Base-by-base conservation (phyloP, 352 stramenopile species). In the Pythium pyrilobum region DNA sequence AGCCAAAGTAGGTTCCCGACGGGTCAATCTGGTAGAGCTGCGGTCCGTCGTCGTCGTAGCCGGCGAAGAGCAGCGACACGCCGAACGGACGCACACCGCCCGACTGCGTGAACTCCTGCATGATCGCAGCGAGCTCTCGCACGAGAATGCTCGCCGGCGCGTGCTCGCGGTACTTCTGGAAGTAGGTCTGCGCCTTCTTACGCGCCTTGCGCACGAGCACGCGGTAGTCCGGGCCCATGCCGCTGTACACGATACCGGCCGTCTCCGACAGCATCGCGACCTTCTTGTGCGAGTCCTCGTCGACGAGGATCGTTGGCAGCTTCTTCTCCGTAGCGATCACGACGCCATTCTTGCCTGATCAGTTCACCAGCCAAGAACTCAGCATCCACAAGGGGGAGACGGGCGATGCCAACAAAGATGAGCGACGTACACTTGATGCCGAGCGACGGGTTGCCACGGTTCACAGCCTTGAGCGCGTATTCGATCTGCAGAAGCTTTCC, bases 251-350 rank as follows among this genome's bases (percentile, higher is more conserved):
- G 65, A 99, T 96, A 62, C 85, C 85, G 9, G 88, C 81, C 31
- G 77, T 75, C 60, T 95, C 81, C 27, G 94, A 97, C 44, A 99
- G 77, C 20, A 83, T 66, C 50, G 97, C 81, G 49, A 99, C 97
- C 80, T 99, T 99, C 44, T 96, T 86, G 54, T 99, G 92, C 37
- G 96, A 89, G 16, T 84, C 76, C 41, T 96, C 79, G 56, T 99
- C 97, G 25, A 99, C 92, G 15, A 99, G 71, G 16, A 97, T 93
- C 21, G 85, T 96, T 12, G 90, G 84, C 21, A 98, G 66, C 65
- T 99, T 99, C 77, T 99, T 99, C 66, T 99, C 96, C 12, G 97
- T 99, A 16, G 95, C 96, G 64, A 99, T 98, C 36, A 99, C 97
- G 5, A 99, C 97, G 43, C 97, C 97, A 67, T 99, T 98, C 58